Evolutionary conservation across 805 yeast species (phyloP).

Genomic region (Candida alai): DNA sequence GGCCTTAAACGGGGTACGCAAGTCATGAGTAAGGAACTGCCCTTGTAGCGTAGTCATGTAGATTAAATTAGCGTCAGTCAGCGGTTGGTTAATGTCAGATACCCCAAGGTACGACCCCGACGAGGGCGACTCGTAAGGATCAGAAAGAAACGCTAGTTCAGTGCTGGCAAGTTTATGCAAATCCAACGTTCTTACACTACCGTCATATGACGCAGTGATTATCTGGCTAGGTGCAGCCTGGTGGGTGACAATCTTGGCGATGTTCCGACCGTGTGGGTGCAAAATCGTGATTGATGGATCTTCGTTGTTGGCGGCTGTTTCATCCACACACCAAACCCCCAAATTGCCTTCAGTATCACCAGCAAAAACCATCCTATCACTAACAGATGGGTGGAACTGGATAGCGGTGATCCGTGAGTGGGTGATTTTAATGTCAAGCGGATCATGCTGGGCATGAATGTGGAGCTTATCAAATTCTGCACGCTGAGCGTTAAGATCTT

Average conservation of each 20-base stretch:
- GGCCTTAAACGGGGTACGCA: constrained; percentile 44
- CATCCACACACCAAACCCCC: constrained; percentile 82
- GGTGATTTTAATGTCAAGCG: constrained; percentile 67
- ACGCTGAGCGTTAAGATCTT: constrained; percentile 46
- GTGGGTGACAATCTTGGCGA: constrained; percentile 60
- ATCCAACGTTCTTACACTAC: constrained; percentile 74
- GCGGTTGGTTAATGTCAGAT: constrained; percentile 64
- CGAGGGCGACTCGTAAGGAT: constrained; percentile 50
- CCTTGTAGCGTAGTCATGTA: constrained; percentile 80
- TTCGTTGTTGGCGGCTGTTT: constrained; percentile 25
- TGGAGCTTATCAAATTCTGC: constrained; percentile 49
- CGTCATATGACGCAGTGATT: constrained; percentile 80
- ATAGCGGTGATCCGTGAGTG: constrained; percentile 71
- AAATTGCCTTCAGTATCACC: constrained; percentile 88
- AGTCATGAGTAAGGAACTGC: constrained; percentile 69
- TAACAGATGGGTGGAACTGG: constrained; percentile 68
- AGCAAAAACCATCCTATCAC: constrained; percentile 64
- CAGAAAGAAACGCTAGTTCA: constrained; percentile 43
- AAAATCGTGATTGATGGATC: constrained; percentile 58
- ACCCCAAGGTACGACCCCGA: too few relatives aligned
- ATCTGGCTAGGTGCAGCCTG: constrained; percentile 50
- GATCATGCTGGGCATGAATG: constrained; percentile 55
- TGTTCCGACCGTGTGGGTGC: constrained; percentile 71
- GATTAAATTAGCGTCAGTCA: constrained; percentile 46
- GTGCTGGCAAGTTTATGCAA: constrained; percentile 54